Percentiles rank a stretch among this genome's conserved stretches.
Conservation (phyloP, 2,329 filamentous ascomycete species). For the Colletotrichum sp. region DNA sequence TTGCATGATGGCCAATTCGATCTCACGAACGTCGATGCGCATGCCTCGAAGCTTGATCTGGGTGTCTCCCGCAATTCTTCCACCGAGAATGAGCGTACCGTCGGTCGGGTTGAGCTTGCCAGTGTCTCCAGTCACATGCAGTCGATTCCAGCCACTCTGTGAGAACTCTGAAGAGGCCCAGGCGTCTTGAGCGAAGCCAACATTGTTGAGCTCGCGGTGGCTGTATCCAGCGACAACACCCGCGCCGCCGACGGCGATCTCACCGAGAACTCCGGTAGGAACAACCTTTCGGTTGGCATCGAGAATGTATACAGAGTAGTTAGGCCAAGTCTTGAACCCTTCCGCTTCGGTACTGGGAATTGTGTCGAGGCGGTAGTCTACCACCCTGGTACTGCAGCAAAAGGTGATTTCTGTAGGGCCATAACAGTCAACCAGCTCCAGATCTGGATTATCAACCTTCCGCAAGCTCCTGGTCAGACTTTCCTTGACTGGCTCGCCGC, state of each 20-base stretch:
- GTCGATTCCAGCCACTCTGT: not conserved
- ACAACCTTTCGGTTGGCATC: constrained; percentile 36
- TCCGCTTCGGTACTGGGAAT: constrained; percentile 3
- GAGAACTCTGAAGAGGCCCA: not conserved
- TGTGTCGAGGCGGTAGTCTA: constrained; percentile 23
- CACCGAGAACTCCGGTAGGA: constrained; percentile 38
- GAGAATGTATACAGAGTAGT: constrained; percentile 46
- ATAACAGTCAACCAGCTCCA: constrained; percentile 19
- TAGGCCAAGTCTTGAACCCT: constrained; percentile 26
- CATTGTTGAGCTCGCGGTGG: constrained; percentile 17
- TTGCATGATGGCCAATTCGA: constrained; percentile 31
- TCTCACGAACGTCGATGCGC: constrained; percentile 43
- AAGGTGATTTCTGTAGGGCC: constrained; percentile 33
- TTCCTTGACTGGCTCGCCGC: constrained; percentile 21
- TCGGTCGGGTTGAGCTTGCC: not conserved
- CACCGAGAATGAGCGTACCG: constrained; percentile 24
- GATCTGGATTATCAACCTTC: constrained; percentile 20
- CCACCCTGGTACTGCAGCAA: constrained; percentile 3
- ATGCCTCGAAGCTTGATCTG: constrained; percentile 36
- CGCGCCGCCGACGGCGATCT: constrained; percentile 35
- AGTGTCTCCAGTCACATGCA: not conserved
- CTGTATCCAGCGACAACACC: constrained; percentile 37
- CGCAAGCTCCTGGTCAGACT: not conserved
- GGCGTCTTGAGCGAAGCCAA: not conserved
- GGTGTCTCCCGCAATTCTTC: constrained; percentile 42